phyloP scores from a whole-genome alignment of 2,329 filamentous ascomycete genomes.

The Penicillium oxalicum region DNA sequence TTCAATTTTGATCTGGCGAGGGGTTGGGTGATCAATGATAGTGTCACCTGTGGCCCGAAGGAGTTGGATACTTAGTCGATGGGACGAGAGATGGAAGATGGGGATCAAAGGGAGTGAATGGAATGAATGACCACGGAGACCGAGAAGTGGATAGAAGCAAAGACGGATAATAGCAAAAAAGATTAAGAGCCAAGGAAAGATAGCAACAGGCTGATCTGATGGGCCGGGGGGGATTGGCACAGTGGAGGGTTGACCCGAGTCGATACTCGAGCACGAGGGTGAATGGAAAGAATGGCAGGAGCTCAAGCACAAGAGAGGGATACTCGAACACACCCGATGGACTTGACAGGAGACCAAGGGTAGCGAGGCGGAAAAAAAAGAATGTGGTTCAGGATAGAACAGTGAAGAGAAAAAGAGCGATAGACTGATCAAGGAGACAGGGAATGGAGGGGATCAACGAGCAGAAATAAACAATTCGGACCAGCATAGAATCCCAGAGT shows the following conservation, averaged over 20 bases:
- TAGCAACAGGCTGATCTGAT: no score
- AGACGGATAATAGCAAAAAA: no score
- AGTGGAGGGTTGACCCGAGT: no score
- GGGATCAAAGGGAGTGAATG: no score
- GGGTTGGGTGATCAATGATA: constrained; percentile 23
- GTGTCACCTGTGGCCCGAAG: constrained; percentile 23
- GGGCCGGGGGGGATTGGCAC: no score
- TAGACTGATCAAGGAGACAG: background rate
- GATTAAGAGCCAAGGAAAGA: no score
- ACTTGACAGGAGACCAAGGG: background rate
- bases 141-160: no score
- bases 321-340: background rate
- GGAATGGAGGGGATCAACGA: constrained; percentile 27
- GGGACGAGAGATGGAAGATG: background rate
- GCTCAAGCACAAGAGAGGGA: constrained; percentile 11
- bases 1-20: constrained; percentile 25
- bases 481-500: constrained; percentile 26
- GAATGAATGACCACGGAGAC: no score
- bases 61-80: background rate
- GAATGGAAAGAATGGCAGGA: constrained; percentile 12
- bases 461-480: constrained; percentile 38
- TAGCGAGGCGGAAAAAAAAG: constrained; percentile 16
- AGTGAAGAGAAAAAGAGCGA: constrained; percentile 15
- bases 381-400: constrained; percentile 18
- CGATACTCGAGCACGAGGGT: background rate